Percentiles rank a stretch among this genome's conserved stretches.
Evolutionary conservation across 192 early-diverging fungal species (phyloP).

Genomic region (Geosiphon pyriformis): DNA sequence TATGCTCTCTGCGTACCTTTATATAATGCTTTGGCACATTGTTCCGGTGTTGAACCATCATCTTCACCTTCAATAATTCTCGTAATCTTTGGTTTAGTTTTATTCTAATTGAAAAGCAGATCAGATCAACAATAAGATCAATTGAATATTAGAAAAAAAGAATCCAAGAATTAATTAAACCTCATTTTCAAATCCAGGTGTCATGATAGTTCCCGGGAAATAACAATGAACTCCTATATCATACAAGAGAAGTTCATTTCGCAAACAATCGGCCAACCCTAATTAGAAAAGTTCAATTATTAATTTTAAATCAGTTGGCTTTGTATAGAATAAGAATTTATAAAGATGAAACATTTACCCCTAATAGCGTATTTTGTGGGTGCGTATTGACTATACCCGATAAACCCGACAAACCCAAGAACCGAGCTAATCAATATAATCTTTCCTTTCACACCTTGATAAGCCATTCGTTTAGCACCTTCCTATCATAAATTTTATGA

Average conservation of each 20-base stretch:
- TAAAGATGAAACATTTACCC: conserved; percentile 24
- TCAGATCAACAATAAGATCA: background rate
- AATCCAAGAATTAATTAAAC: conserved; percentile 25
- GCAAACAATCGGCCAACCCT: conserved; percentile 61
- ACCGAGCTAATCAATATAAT: conserved; percentile 66
- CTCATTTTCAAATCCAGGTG: conserved; percentile 65
- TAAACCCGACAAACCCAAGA: conserved; percentile 61
- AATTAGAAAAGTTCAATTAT: too few relatives aligned
- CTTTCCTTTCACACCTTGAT: conserved; percentile 49
- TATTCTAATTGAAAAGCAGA: conserved; percentile 41
- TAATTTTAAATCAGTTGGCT: too few relatives aligned
- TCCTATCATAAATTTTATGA: conserved; percentile 34
- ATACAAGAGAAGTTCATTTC: conserved; percentile 60
- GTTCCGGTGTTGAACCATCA: conserved; percentile 50
- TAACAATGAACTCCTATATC: conserved; percentile 63
- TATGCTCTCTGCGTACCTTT: conserved; percentile 27
- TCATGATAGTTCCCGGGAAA: conserved; percentile 64
- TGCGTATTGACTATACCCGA: conserved; percentile 61
- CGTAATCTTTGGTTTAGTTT: conserved; percentile 66
- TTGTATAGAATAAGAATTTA: too few relatives aligned
- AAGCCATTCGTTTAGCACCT: conserved; percentile 57
- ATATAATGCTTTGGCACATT: conserved; percentile 52
- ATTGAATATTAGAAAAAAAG: background rate
- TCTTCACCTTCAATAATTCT: conserved; percentile 65
- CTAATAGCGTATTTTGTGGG: conserved; percentile 72